Evolutionary conservation across 176 grass and related monocot genomes (phyloP), one percentile per base, ranked within the genome.

Genomic region (Cymbopogon citratus): DNA sequence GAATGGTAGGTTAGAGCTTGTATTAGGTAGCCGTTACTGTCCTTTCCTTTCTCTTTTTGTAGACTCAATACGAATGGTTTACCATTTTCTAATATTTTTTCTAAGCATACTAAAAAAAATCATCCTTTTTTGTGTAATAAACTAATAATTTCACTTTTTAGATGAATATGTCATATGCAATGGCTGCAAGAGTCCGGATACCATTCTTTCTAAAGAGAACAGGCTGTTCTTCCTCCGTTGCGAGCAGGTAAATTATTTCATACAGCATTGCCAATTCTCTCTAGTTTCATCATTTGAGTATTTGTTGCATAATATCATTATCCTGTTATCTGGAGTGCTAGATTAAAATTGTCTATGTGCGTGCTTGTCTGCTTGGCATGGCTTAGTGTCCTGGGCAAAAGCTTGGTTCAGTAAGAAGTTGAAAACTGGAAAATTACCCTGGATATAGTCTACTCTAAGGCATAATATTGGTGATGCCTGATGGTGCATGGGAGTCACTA

Each of bases 121-220:
- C 0, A 9, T 2, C 33, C 10, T 10, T 49, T n/a, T 31, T 12
- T 19, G 27, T 49, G 2, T 29, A 7, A 18, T 49, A 49, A 49
- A 18, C 46, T 49, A 49, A 49, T 18, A 46, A 28, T 29, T 78
- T 60, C 7, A 49, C 41, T 62, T 1, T 87, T 69, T 81, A 99
- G 97, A 92, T 93, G 97, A 99, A 75, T 99, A 99, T 85, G 97
- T 99, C 81, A 92, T 96, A 87, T 99, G 97, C 81, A 96, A 95
- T 91, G 97, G 97, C 38, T 99, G 97, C 87, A 99, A 99, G 87
- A 99, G 97, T 69, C 97, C 93, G 13, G 93, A 96, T 80, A 99
- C 97, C 8, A 96, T 99, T 44, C 97, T 99, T 80, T 99, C 97
- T 13, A 99, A 96, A 87, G 97, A 99, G 87, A 99, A 99, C 63